Conservation (phyloP, 108 stramenopile species). For the Nitzschia palea region DNA sequence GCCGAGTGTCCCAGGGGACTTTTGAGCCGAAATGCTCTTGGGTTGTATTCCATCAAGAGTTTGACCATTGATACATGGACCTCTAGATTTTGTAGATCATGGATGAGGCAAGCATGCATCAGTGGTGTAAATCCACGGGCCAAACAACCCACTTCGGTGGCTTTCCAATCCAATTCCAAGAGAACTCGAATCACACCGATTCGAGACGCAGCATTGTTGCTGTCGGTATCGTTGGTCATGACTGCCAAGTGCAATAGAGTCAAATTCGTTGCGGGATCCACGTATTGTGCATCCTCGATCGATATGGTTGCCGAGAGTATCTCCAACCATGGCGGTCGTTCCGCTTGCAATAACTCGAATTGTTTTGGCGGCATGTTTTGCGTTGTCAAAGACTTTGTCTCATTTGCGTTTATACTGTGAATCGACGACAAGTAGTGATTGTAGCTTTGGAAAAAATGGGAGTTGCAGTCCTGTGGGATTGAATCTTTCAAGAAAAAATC, state of each 20-base stretch:
- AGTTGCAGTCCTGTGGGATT: too few relatives aligned
- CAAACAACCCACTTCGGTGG: conserved; percentile 5
- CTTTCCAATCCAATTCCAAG: background rate
- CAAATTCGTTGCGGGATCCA: conserved; percentile 8
- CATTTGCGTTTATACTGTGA: background rate
- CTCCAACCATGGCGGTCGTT: background rate
- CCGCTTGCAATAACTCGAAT: background rate
- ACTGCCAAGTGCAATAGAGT: conserved; percentile 23
- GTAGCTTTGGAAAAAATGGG: too few relatives aligned
- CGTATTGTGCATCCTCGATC: conserved; percentile 14
- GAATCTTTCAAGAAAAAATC: too few relatives aligned
- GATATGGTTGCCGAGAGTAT: background rate
- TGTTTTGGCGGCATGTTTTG: background rate
- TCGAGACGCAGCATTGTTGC: background rate
- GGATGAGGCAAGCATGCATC: conserved; percentile 7
- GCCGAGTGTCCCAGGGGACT: conserved; percentile 16
- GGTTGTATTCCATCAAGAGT: conserved; percentile 11
- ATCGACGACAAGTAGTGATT: too few relatives aligned
- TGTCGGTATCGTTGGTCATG: background rate
- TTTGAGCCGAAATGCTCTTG: background rate
- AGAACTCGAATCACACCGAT: conserved; percentile 17
- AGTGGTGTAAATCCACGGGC: conserved; percentile 15
- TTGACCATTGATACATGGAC: conserved; percentile 4
- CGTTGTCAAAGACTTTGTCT: background rate
- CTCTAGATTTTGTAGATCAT: background rate